Evolutionary conservation across 2,329 filamentous ascomycete species (phyloP), one percentile per base, ranked within the genome.

Genomic region (Cladosporium phlei): DNA sequence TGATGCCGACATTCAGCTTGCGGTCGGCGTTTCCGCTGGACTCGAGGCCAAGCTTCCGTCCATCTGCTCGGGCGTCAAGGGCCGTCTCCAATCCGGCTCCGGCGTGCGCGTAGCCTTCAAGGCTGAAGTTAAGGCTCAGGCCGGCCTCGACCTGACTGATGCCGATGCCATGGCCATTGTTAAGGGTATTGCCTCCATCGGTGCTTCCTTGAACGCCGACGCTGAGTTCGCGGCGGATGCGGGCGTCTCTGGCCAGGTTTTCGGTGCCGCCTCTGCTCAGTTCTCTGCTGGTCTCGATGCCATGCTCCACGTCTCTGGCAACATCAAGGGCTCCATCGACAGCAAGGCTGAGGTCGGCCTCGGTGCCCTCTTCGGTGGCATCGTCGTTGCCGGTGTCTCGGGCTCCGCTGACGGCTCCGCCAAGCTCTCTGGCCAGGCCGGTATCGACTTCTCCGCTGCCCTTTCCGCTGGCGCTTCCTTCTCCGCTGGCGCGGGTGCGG

Each of bases 111-210:
- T 19, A 17, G 25, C 42, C 22, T 20, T 45, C 42, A 37, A 45
- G 42, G 42, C 42, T 37, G 42, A 45, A 32, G 19, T 45, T 12
- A 28, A 45, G 32, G 32, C 32, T 19, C 42, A 45, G 42, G 19
- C 29, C 5, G 42, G 42, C 22, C 30, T 45, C 14, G 32, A 45
- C 21, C 42, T 45, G 6, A 27, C 30, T n/a, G 42, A 45, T 17
- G 24, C 19, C 22, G 30, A 45, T 22, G 35, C 32, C 32, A 37
- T 14, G 30, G n/a, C 32, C 8, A 34, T 45, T 32, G 14, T 45
- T 24, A 45, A 45, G 42, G 42, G 42, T 45, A 29, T 45, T 17
- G 32, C 32, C 12, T 45, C 42, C 42, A 45, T 45, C 12, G 42
- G 42, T 45, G 42, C 42, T 14, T 37, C 42, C 25, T 20, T 45